Percentiles rank a stretch among this genome's conserved stretches.
These are phyloP conservation scores for Chenopodium formosanum DNA, from an alignment of 148 eudicot species.

Conservation along the genomic window DNA sequence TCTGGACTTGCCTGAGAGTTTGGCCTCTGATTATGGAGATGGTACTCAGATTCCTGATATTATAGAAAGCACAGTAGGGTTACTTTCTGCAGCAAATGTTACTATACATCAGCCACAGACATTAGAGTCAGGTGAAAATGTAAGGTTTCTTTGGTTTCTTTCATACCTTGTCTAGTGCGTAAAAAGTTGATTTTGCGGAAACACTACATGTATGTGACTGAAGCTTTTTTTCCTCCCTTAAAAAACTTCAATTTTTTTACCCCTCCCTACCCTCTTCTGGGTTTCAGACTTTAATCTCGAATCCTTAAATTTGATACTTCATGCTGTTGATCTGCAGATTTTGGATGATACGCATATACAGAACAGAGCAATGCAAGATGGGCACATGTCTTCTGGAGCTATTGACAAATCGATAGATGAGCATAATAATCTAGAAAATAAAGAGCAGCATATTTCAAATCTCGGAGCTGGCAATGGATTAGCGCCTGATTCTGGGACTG, in stretches of 20 bases:
- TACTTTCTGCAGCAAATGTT: slow-evolving; percentile 68
- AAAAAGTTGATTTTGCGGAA: background rate
- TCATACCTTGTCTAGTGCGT: background rate
- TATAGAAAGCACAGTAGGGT: slow-evolving; percentile 82
- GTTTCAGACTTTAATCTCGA: background rate
- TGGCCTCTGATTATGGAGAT: slow-evolving; percentile 50
- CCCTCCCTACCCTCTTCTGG: background rate
- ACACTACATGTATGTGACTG: background rate
- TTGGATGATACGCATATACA: slow-evolving; percentile 57
- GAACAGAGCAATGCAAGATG: slow-evolving; percentile 41
- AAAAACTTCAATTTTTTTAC: too few species aligned
- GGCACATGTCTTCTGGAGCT: slow-evolving; percentile 15
- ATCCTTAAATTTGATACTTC: background rate
- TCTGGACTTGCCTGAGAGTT: slow-evolving; percentile 52
- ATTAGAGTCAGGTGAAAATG: slow-evolving; percentile 77
- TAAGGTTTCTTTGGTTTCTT: slow-evolving; percentile 40
- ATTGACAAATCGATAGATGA: slow-evolving; percentile 34
- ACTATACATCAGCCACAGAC: slow-evolving; percentile 61
- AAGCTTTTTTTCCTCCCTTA: background rate
- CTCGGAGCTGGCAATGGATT: slow-evolving; percentile 21
- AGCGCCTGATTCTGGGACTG: slow-evolving; percentile 27
- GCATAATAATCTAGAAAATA: slow-evolving; percentile 37
- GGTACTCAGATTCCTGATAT: slow-evolving; percentile 73
- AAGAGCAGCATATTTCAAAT: slow-evolving; percentile 30
- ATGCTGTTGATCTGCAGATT: slow-evolving; percentile 44